Percentiles rank a stretch among this genome's conserved stretches.
phyloP scores from a whole-genome alignment of 768 basidiomycete genomes.

The Artomyces pyxidatus region DNA sequence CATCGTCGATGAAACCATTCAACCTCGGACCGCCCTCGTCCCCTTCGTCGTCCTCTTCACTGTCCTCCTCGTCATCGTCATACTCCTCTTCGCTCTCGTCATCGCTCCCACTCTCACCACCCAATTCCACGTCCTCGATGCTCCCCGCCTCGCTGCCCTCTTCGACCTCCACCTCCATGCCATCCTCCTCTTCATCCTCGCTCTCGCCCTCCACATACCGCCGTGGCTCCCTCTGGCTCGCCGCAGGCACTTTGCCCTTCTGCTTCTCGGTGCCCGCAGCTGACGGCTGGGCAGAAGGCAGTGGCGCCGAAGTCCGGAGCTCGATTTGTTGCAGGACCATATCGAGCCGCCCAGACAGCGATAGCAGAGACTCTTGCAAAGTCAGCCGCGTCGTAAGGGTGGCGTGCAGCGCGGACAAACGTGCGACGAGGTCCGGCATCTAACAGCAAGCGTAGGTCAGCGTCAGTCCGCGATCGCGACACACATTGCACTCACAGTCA shows the following conservation, averaged over 20 bases:
- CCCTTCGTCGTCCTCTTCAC: slow-evolving; percentile 35
- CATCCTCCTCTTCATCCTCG: slow-evolving; percentile 54
- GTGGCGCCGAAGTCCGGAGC: slow-evolving; percentile 66
- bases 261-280: slow-evolving; percentile 21
- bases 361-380: slow-evolving; percentile 77
- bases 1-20: slow-evolving; percentile 44
- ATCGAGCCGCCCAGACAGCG: slow-evolving; percentile 84
- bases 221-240: slow-evolving; percentile 24
- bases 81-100: slow-evolving; percentile 42
- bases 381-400: slow-evolving; percentile 72
- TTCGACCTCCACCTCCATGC: slow-evolving; percentile 34
- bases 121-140: slow-evolving; percentile 71
- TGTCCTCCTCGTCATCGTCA: slow-evolving; percentile 44
- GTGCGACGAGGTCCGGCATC: slow-evolving; percentile 89
- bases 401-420: slow-evolving; percentile 77
- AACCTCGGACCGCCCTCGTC: slow-evolving; percentile 13
- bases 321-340: slow-evolving; percentile 93
- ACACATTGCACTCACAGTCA: slow-evolving; percentile 62
- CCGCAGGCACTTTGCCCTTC: slow-evolving; percentile 28
- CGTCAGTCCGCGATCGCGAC: slow-evolving; percentile 2
- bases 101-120: slow-evolving; percentile 50
- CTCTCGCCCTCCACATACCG: slow-evolving; percentile 79
- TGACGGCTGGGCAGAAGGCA: slow-evolving; percentile 33
- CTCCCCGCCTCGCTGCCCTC: slow-evolving; percentile 67
- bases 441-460: slow-evolving; percentile 25